These are phyloP conservation scores for Parathielavia appendiculata DNA, from an alignment of 495 filamentous ascomycete genomes.

Conservation along the genomic window DNA sequence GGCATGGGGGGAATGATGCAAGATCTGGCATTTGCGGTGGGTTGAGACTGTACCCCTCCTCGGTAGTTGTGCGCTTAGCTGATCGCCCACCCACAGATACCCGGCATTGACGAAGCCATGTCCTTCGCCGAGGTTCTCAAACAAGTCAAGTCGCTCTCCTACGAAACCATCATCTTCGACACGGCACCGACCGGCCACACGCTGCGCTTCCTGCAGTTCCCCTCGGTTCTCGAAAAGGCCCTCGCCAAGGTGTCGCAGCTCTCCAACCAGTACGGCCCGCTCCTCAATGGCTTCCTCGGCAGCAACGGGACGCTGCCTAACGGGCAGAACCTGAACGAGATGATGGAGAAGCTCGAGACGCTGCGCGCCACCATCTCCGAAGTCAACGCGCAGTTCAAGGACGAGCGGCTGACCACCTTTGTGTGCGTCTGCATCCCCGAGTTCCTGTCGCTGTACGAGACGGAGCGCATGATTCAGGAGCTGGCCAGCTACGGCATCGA, in stretches of 20 bases:
- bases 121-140: constrained; percentile 98
- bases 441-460: constrained; percentile 96
- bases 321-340: constrained; percentile 82
- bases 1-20: constrained; percentile 60
- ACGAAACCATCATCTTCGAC: constrained; percentile 98
- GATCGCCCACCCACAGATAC: constrained; percentile 59
- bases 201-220: constrained; percentile 97
- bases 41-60: constrained; percentile 16
- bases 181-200: constrained; percentile 99
- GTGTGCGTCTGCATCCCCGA: constrained; percentile 98
- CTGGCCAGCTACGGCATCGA: constrained; percentile 90
- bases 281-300: constrained; percentile 89
- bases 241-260: constrained; percentile 94
- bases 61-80: background rate
- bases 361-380: constrained; percentile 89
- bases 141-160: constrained; percentile 98
- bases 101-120: constrained; percentile 98
- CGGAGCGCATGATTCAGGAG: constrained; percentile 99
- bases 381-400: constrained; percentile 97
- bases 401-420: constrained; percentile 92
- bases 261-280: constrained; percentile 87
- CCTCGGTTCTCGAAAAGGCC: constrained; percentile 95
- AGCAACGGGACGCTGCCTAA: constrained; percentile 75
- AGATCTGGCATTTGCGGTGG: constrained; percentile 58
- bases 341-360: constrained; percentile 89